phyloP scores from a whole-genome alignment of 305 asterid genomes.

The Solanum hybrid region DNA sequence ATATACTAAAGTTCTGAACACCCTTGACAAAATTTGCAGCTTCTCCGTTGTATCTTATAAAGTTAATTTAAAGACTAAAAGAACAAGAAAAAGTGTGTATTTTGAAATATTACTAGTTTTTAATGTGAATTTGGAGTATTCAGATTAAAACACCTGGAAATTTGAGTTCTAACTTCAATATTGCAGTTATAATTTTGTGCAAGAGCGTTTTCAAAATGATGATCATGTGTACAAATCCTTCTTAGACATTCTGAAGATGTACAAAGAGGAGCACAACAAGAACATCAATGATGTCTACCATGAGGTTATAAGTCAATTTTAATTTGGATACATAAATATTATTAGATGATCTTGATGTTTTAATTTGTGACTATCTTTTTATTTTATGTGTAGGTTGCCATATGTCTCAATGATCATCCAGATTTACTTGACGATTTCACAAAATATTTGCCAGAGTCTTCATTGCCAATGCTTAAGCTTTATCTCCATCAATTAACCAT shows the following conservation, averaged over 20 bases:
- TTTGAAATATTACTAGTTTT: neutral
- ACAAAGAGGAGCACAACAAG: slow-evolving; percentile 67
- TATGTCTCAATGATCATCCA: slow-evolving; percentile 60
- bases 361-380: neutral
- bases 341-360: neutral
- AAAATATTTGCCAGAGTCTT: slow-evolving; percentile 47
- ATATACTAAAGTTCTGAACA: too few relatives aligned
- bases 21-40: too few relatives aligned
- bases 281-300: slow-evolving; percentile 71
- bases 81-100: neutral
- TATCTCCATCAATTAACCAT: neutral
- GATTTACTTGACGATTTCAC: slow-evolving; percentile 76
- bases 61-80: neutral
- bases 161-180: neutral
- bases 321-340: neutral
- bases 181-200: slow-evolving; percentile 15
- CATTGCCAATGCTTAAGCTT: slow-evolving; percentile 39
- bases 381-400: slow-evolving; percentile 49
- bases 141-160: too few relatives aligned
- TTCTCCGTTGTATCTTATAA: neutral
- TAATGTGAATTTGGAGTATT: neutral
- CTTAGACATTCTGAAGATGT: slow-evolving; percentile 84
- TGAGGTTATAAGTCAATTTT: slow-evolving; percentile 39
- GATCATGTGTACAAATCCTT: slow-evolving; percentile 80
- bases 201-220: slow-evolving; percentile 73